Evolutionary conservation across 495 filamentous ascomycete species (phyloP), one percentile per base, ranked within the genome.

Genomic region (Chaetomidium leptoderma): DNA sequence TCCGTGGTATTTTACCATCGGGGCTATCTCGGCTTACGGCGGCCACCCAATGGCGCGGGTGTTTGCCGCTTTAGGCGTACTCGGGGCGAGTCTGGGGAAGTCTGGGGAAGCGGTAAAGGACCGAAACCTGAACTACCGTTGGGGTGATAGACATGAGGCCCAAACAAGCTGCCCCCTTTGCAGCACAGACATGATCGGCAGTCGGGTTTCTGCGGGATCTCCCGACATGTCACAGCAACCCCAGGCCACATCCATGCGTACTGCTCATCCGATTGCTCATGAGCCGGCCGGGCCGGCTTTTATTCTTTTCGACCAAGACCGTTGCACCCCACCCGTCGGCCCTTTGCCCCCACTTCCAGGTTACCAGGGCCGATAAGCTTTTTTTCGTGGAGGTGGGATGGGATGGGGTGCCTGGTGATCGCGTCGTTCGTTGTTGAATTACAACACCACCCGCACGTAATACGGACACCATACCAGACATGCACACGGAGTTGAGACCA

Each of bases 321-420:
- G 29, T 0, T 8, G 1, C 8, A 2, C 27, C 24, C 11, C 16
- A 21, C 5, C n/a, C 6, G 14, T 27, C 35, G 24, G 23, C 49
- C 30, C 14, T 27, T 21, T 23, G 30, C 29, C 36, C 39, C 51
- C 51, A 24, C 51, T 42, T 16, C 39, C 52, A 44, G 52, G 52
- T 44, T 45, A 9, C 7, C 52, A 54, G 39, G n/a, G 26, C 52
- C 17, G 52, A 44, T 54, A 54, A 54, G 39, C 37, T 54, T 54
- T 44, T 23, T 23, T 29, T 32, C 13, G 36, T 13, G 24, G 30
- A 5, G 35, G 37, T 44, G 27, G 26, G 29, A 43, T 32, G 52
- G 29, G 7, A 21, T 10, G 17, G 8, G 17, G 52, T 44, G 40
- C 49, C 35, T 29, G 33, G 17, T 44, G 52, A 45, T 54, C 40